A percentile compares a stretch with the other conserved stretches of the same genome.
These are phyloP conservation scores for Quercus gilva DNA, from an alignment of 306 rosid genomes.

Conservation along the genomic window DNA sequence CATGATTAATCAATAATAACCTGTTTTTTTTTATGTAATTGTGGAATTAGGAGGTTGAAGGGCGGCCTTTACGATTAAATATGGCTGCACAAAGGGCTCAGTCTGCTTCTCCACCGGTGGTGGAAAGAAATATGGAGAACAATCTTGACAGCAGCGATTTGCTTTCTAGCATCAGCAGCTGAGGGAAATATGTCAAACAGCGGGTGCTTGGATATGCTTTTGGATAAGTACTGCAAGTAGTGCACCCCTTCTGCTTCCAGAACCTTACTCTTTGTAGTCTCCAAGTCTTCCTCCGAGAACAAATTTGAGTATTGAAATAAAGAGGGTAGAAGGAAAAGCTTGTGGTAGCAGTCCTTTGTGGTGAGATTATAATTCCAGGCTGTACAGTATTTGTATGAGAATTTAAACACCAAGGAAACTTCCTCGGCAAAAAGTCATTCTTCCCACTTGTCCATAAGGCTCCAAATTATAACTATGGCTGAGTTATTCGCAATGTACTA, in stretches of 20 bases:
- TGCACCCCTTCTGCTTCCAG: too few relatives aligned
- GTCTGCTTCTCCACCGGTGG: constrained; percentile 30
- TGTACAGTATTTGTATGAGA: background rate
- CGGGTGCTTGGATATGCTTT: background rate
- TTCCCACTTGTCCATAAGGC: background rate
- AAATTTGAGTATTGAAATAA: background rate
- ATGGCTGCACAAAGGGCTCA: constrained; percentile 44
- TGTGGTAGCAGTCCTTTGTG: background rate
- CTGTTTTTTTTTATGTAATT: constrained; percentile 4
- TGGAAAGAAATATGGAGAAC: constrained; percentile 25
- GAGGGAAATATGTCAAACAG: constrained; percentile 11
- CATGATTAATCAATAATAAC: background rate
- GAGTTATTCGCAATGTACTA: background rate
- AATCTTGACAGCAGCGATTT: constrained; percentile 45
- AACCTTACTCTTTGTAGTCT: background rate
- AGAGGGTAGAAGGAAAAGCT: constrained; percentile 1
- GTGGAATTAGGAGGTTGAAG: constrained; percentile 66
- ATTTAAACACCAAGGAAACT: background rate
- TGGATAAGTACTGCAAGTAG: background rate
- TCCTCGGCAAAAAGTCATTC: background rate
- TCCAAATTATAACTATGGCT: background rate
- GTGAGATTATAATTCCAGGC: background rate
- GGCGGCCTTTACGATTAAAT: constrained; percentile 70
- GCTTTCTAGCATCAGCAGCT: constrained; percentile 56
- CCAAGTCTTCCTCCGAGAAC: background rate